Conservation (phyloP, 306 rosid species). For the Gynostemma pentaphyllum region DNA sequence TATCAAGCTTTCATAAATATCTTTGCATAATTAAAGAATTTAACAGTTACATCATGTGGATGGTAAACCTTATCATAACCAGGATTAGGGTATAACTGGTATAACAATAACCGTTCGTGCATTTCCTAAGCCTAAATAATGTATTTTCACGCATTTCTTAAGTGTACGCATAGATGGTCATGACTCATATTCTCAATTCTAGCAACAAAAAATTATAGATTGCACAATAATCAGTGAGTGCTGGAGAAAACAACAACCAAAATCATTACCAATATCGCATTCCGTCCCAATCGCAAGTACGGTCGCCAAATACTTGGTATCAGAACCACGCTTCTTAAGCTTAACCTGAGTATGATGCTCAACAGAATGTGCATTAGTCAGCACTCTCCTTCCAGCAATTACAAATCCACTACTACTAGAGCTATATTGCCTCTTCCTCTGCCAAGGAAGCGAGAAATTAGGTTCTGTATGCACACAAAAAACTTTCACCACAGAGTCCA, state of each 20-base stretch:
- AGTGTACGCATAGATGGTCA: not conserved
- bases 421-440: slow-evolving; percentile 83
- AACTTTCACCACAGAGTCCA: slow-evolving; percentile 94
- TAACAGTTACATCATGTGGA: not conserved
- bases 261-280: slow-evolving; percentile 58
- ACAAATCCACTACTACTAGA: slow-evolving; percentile 93
- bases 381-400: slow-evolving; percentile 66
- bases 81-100: not conserved
- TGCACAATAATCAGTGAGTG: too few species aligned
- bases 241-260: too few species aligned
- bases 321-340: slow-evolving; percentile 95
- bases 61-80: not conserved
- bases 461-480: slow-evolving; percentile 91
- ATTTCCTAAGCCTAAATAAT: not conserved
- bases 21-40: not conserved
- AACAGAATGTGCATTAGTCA: slow-evolving; percentile 91
- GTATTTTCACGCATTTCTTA: not conserved
- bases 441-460: slow-evolving; percentile 95
- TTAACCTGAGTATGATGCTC: slow-evolving; percentile 90
- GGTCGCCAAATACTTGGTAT: slow-evolving; percentile 83
- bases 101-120: not conserved
- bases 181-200: not conserved
- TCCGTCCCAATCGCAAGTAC: slow-evolving; percentile 97
- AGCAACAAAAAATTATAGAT: not conserved
- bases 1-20: not conserved